Evolutionary conservation across 345 rosid species (phyloP), one percentile per base, ranked within the genome.

Genomic region (Pseudoturritis turrita): DNA sequence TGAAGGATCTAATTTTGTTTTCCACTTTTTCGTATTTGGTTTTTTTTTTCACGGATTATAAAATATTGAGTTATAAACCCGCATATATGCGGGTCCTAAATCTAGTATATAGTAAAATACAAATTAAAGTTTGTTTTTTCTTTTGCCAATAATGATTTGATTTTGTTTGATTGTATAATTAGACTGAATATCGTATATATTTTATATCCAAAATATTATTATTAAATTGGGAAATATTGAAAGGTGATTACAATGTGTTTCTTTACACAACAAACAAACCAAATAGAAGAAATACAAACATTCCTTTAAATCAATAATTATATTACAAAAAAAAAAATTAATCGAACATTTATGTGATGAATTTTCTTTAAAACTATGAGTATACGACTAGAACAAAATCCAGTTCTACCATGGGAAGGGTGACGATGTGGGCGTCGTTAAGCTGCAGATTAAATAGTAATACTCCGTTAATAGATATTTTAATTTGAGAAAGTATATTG

Each of bases 371-470:
- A 52, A 61, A 52, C 44, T 65, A 53, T 23, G 17, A 33, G 43
- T 62, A 51, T 50, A 41, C 14, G 37, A 62, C 50, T 28, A 14
- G 37, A 37, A 56, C 36, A 64, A 37, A 43, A 54, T 78, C 56
- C 57, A 47, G 22, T 29, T 82, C 78, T 82, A 80, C 84, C 86
- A 84, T 31, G 79, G 43, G 64, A 64, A 5, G 4, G 73, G 80
- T 15, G 84, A 76, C 58, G 79, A 69, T 5, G 71, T 47, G 15
- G 79, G 71, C 14, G 83, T 62, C 55, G 85, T 68, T 40, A 80
- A 71, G 52, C 91, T 85, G 86, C 80, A 75, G 45, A 58, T 31
- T 2, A 54, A 68, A 60, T 12, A 54, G 40, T 23, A 53, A 67
- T 19, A 56, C 0, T 39, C 13, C 35, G 49, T 71, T 51, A 51